These are phyloP conservation scores for Pleurotus giganteus DNA, from an alignment of 768 basidiomycete genomes.

Conservation along the genomic window DNA sequence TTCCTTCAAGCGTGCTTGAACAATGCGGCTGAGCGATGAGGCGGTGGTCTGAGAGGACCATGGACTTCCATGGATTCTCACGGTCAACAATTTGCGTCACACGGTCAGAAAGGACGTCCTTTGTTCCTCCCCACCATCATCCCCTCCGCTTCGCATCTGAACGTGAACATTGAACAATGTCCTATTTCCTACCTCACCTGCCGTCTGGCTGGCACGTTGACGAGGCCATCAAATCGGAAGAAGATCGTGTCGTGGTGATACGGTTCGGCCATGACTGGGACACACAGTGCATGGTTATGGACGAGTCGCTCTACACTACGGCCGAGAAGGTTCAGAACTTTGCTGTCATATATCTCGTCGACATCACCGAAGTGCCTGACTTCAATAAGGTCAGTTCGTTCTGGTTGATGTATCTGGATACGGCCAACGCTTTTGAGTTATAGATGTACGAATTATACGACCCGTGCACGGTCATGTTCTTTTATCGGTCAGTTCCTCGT, in stretches of 20 bases:
- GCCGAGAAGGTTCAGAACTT: constrained; percentile 98
- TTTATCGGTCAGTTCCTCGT: constrained; percentile 72
- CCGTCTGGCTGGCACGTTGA: constrained; percentile 98
- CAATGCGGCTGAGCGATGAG: too few species aligned
- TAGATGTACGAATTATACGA: constrained; percentile 99
- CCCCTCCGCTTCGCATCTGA: too few species aligned
- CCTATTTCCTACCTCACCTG: constrained; percentile 86
- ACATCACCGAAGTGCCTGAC: constrained; percentile 96
- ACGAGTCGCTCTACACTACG: constrained; percentile 90
- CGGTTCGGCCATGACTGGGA: constrained; percentile 96
- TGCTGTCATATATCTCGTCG: constrained; percentile 92
- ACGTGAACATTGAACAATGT: constrained; percentile 48
- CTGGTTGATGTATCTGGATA: not conserved
- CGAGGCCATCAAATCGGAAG: constrained; percentile 97
- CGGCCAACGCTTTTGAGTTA: not conserved
- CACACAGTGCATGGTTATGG: constrained; percentile 96
- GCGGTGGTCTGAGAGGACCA: too few species aligned
- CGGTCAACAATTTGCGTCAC: not conserved
- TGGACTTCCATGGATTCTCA: too few species aligned
- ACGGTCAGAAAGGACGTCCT: not conserved
- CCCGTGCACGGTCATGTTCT: constrained; percentile 97
- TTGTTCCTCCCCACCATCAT: too few species aligned
- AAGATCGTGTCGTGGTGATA: constrained; percentile 91
- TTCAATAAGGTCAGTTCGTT: constrained; percentile 87
- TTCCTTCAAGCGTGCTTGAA: too few species aligned